Conservation (phyloP, 352 stramenopile species). For the Phytophthora rubi region DNA sequence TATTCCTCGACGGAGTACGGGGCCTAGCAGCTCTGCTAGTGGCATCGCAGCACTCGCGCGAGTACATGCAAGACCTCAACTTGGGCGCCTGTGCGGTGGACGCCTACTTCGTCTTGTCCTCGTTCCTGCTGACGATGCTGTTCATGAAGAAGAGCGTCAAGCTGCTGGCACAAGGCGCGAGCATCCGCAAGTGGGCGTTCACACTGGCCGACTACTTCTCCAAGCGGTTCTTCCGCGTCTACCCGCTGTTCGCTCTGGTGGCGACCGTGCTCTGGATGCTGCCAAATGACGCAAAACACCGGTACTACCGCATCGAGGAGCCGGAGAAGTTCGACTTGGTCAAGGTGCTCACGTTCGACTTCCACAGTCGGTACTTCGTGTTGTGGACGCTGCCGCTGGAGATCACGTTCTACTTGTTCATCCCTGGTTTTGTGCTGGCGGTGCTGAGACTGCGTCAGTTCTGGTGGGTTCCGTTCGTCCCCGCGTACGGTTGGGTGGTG, state of each 20-base stretch:
- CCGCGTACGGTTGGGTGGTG: slow-evolving; percentile 31
- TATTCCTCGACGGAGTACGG: slow-evolving; percentile 48
- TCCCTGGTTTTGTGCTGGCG: slow-evolving; percentile 36
- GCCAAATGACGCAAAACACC: slow-evolving; percentile 23
- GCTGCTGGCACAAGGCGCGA: slow-evolving; percentile 25
- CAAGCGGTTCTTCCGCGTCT: slow-evolving; percentile 53
- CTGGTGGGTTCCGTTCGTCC: slow-evolving; percentile 36
- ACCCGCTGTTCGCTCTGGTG: slow-evolving; percentile 51
- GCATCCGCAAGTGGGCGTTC: slow-evolving; percentile 23
- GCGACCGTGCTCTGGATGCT: slow-evolving; percentile 37
- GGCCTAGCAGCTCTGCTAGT: slow-evolving; percentile 46
- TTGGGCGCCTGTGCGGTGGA: slow-evolving; percentile 41
- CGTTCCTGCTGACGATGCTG: slow-evolving; percentile 47
- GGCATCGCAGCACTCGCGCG: slow-evolving; percentile 28
- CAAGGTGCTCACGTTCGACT: slow-evolving; percentile 49
- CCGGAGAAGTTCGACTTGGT: slow-evolving; percentile 39
- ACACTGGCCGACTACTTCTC: slow-evolving; percentile 40
- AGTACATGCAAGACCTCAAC: slow-evolving; percentile 35
- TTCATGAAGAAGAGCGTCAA: slow-evolving; percentile 41
- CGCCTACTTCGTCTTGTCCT: slow-evolving; percentile 51
- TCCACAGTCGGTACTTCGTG: slow-evolving; percentile 40
- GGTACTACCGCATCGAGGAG: slow-evolving; percentile 33
- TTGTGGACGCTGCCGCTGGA: slow-evolving; percentile 44
- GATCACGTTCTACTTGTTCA: slow-evolving; percentile 50
- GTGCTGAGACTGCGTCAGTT: slow-evolving; percentile 18